phyloP scores from a whole-genome alignment of 2,329 filamentous ascomycete species.

The Hypoxylon sp. region DNA sequence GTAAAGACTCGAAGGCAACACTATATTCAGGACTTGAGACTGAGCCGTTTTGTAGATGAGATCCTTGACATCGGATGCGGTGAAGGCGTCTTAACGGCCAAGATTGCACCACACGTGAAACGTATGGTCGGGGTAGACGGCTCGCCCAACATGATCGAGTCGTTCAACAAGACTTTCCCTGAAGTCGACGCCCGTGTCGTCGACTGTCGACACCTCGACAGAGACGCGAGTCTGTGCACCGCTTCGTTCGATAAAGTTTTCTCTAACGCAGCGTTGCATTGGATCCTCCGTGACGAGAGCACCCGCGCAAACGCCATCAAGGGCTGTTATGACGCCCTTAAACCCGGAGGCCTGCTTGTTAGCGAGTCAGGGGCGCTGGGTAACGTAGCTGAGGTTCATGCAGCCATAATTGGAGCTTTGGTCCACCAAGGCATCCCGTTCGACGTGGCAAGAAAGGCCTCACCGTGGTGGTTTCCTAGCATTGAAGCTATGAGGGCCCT shows the following conservation, averaged over 20 bases:
- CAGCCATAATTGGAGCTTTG: conserved; percentile 13
- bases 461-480: conserved; percentile 19
- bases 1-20: background rate
- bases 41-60: conserved; percentile 12
- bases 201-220: conserved; percentile 21
- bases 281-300: conserved; percentile 14
- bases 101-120: conserved; percentile 21
- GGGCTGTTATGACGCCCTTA: conserved; percentile 14
- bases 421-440: conserved; percentile 17
- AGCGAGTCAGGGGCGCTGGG: conserved; percentile 17
- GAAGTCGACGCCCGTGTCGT: conserved; percentile 20
- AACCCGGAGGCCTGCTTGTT: conserved; percentile 11
- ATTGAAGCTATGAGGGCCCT: conserved; percentile 16
- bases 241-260: conserved; percentile 25
- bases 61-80: conserved; percentile 24
- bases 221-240: conserved; percentile 15
- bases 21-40: background rate
- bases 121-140: conserved; percentile 20
- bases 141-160: conserved; percentile 20
- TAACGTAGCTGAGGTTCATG: conserved; percentile 20
- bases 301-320: conserved; percentile 15
- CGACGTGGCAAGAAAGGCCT: conserved; percentile 13
- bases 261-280: conserved; percentile 19
- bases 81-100: conserved; percentile 21
- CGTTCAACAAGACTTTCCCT: conserved; percentile 17